These are phyloP conservation scores for Arachis hypogaea DNA, from an alignment of 306 rosid genomes.

Conservation along the genomic window DNA sequence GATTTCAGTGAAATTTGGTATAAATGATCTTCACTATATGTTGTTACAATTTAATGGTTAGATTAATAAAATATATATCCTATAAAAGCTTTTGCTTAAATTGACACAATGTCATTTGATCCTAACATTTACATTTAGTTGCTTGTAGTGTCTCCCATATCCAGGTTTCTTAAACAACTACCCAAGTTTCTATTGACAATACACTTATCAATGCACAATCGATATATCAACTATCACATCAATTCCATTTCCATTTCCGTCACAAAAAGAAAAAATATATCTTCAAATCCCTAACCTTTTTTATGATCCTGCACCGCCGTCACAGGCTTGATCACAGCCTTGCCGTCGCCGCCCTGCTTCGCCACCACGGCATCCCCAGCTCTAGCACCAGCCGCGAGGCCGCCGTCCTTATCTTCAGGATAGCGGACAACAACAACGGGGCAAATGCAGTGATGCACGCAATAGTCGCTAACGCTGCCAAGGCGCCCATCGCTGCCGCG, in stretches of 20 bases:
- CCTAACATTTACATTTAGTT: neutral
- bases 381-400: neutral
- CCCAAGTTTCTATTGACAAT: neutral
- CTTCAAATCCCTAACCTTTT: constrained; percentile 59
- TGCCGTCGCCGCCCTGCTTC: constrained; percentile 49
- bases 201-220: neutral
- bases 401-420: constrained; percentile 72
- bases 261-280: neutral
- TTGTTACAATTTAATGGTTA: no score
- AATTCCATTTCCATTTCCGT: no score
- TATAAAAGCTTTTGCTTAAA: no score
- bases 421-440: constrained; percentile 94
- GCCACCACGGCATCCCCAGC: constrained; percentile 42
- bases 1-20: no score
- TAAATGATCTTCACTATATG: no score
- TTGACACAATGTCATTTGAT: no score
- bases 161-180: neutral
- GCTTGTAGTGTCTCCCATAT: neutral
- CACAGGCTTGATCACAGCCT: constrained; percentile 49
- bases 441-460: constrained; percentile 94
- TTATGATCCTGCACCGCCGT: constrained; percentile 36
- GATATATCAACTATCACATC: neutral
- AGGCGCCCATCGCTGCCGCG: constrained; percentile 88
- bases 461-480: constrained; percentile 95
- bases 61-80: no score